A percentile compares a stretch with the other conserved stretches of the same genome.
phyloP scores from a whole-genome alignment of 495 filamentous ascomycete genomes.

The Hyaloscypha variabilis region DNA sequence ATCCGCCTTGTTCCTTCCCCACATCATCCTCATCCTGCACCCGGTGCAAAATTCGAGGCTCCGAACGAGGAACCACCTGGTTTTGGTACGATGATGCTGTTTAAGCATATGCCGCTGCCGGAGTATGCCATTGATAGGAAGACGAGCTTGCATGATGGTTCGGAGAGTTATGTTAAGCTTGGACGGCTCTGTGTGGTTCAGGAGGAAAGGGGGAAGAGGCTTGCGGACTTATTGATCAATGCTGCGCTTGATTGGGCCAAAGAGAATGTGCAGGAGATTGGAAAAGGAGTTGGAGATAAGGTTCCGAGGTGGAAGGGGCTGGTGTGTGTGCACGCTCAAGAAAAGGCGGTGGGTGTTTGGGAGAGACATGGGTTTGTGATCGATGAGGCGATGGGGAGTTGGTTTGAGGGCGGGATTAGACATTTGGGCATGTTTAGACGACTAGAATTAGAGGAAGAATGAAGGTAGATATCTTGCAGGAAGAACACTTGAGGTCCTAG shows the following conservation, averaged over 20 bases:
- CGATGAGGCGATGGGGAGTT: constrained; percentile 71
- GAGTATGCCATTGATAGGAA: constrained; percentile 36
- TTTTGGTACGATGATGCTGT: constrained; percentile 9
- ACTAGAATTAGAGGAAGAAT: neutral
- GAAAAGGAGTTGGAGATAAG: constrained; percentile 34
- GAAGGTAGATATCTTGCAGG: neutral
- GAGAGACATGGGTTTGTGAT: constrained; percentile 64
- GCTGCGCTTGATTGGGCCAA: constrained; percentile 55
- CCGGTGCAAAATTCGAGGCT: constrained; percentile 33
- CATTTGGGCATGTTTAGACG: constrained; percentile 79
- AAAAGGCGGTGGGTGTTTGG: constrained; percentile 60
- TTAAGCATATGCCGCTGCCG: constrained; percentile 21
- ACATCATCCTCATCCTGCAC: constrained; percentile 54
- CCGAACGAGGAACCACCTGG: constrained; percentile 9
- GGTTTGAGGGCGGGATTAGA: constrained; percentile 80
- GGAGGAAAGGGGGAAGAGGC: constrained; percentile 60
- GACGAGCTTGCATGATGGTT: constrained; percentile 50
- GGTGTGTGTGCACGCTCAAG: constrained; percentile 72
- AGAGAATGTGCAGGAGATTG: constrained; percentile 15
- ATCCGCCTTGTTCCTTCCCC: constrained; percentile 78
- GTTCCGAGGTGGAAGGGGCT: constrained; percentile 65
- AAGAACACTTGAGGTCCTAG: neutral
- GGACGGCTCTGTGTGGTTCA: constrained; percentile 70
- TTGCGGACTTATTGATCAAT: constrained; percentile 64
- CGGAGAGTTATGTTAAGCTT: constrained; percentile 75